Evolutionary conservation across 345 rosid genomes (phyloP).

Genomic region (Sapria himalayana): DNA sequence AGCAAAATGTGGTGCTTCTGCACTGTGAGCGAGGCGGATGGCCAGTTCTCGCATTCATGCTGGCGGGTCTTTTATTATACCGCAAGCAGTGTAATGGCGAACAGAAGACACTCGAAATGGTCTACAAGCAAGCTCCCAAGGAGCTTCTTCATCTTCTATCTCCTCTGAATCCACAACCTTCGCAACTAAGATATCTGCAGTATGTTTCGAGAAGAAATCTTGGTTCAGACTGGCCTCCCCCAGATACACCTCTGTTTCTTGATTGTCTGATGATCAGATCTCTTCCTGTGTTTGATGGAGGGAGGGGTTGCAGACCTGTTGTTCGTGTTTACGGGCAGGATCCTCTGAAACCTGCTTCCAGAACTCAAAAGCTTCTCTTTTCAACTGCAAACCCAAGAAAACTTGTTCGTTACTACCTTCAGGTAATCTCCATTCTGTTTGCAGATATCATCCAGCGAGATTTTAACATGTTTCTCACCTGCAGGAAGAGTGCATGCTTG

Average conservation of each 20-base stretch:
- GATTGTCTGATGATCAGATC: slow-evolving; percentile 71
- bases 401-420: slow-evolving; percentile 35
- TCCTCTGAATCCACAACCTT: slow-evolving; percentile 77
- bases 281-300: slow-evolving; percentile 57
- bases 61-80: slow-evolving; percentile 73
- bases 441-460: slow-evolving; percentile 1
- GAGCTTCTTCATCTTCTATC: slow-evolving; percentile 71
- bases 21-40: slow-evolving; percentile 94
- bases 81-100: slow-evolving; percentile 77
- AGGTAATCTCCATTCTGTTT: slow-evolving; percentile 25
- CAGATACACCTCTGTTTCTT: slow-evolving; percentile 67
- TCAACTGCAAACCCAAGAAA: slow-evolving; percentile 46
- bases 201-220: slow-evolving; percentile 81
- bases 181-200: slow-evolving; percentile 92
- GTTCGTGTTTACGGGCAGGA: slow-evolving; percentile 80
- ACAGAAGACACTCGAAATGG: slow-evolving; percentile 95
- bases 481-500: slow-evolving; percentile 72
- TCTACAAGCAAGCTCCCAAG: slow-evolving; percentile 92
- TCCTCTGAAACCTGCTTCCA: slow-evolving; percentile 42
- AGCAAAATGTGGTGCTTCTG: slow-evolving; percentile 83
- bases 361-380: slow-evolving; percentile 74
- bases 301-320: slow-evolving; percentile 70
- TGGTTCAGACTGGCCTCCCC: slow-evolving; percentile 89
- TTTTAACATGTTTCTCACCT: slow-evolving; percentile 10
- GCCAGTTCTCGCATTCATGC: slow-evolving; percentile 96